Evolutionary conservation across 2,329 filamentous ascomycete species (phyloP).

Genomic region (Bipolaris sorokiniana): DNA sequence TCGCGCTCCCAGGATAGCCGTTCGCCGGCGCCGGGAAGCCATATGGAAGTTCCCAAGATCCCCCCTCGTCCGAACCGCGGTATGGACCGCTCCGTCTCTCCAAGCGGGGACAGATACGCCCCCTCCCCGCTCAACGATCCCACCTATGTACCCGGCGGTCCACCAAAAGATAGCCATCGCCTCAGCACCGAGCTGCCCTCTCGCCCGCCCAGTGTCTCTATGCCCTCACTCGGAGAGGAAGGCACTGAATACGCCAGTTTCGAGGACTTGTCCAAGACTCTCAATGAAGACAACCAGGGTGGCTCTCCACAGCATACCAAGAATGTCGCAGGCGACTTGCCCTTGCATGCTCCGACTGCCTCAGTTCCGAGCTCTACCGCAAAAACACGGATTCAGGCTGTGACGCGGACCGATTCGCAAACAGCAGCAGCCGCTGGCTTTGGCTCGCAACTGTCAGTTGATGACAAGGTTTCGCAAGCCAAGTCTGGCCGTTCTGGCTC

Average conservation of each 20-base stretch:
- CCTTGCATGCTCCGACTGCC: constrained; percentile 87
- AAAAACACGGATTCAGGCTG: constrained; percentile 79
- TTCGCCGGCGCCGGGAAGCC: constrained; percentile 48
- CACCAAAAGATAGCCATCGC: constrained; percentile 41
- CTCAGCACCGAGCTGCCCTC: constrained; percentile 53
- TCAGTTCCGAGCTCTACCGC: constrained; percentile 81
- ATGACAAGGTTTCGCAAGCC: constrained; percentile 35
- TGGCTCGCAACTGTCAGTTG: constrained; percentile 63
- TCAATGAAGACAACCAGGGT: constrained; percentile 38
- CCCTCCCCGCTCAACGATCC: constrained; percentile 84
- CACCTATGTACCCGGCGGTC: constrained; percentile 55
- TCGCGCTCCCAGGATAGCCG: constrained; percentile 58
- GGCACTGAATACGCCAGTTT: constrained; percentile 83
- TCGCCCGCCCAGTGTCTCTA: constrained; percentile 76
- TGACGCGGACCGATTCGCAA: constrained; percentile 91
- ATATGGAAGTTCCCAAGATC: constrained; percentile 69
- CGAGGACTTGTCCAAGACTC: constrained; percentile 49
- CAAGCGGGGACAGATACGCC: constrained; percentile 77
- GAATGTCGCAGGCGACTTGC: constrained; percentile 78
- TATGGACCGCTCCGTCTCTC: constrained; percentile 76
- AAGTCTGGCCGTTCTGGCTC: constrained; percentile 43
- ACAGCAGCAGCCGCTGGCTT: constrained; percentile 85
- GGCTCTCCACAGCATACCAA: constrained; percentile 73
- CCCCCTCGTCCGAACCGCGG: constrained; percentile 77
- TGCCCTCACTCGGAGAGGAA: constrained; percentile 88